Evolutionary conservation across 108 stramenopile species (phyloP).

Genomic region (Fragilaria crotonensis): DNA sequence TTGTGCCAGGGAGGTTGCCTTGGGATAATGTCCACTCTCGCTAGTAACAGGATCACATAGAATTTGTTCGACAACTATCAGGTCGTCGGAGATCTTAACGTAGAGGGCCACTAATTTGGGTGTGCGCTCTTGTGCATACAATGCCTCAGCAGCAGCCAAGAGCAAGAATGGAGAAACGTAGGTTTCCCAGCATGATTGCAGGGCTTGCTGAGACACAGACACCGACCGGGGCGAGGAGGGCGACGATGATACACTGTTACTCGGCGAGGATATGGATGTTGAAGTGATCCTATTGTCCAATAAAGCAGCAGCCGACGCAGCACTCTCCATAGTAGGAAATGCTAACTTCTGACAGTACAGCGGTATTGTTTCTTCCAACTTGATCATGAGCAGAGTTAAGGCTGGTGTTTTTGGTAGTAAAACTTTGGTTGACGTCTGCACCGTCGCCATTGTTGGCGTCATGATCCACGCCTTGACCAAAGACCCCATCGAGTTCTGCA

Average conservation of each 20-base stretch:
- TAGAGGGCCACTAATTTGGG: background rate
- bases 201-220: too few relatives aligned
- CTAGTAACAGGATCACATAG: slow-evolving; percentile 3
- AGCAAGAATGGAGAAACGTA: slow-evolving; percentile 5
- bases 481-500: background rate
- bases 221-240: background rate
- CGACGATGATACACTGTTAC: background rate
- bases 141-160: slow-evolving; percentile 4
- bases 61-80: slow-evolving; percentile 2
- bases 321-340: background rate
- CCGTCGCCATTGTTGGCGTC: background rate
- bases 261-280: background rate
- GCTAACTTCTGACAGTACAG: background rate
- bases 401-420: background rate
- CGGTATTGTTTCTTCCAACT: background rate
- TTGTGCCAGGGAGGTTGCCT: background rate
- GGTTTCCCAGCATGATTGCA: slow-evolving; percentile 7
- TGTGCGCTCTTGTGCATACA: background rate
- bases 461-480: background rate
- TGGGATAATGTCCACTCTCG: background rate
- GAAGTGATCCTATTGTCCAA: background rate
- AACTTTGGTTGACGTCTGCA: background rate
- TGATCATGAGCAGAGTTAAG: background rate
- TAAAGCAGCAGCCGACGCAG: background rate
- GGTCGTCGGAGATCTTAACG: background rate